Conservation (phyloP, 2,329 filamentous ascomycete genomes). For the Xylogone sp. region DNA sequence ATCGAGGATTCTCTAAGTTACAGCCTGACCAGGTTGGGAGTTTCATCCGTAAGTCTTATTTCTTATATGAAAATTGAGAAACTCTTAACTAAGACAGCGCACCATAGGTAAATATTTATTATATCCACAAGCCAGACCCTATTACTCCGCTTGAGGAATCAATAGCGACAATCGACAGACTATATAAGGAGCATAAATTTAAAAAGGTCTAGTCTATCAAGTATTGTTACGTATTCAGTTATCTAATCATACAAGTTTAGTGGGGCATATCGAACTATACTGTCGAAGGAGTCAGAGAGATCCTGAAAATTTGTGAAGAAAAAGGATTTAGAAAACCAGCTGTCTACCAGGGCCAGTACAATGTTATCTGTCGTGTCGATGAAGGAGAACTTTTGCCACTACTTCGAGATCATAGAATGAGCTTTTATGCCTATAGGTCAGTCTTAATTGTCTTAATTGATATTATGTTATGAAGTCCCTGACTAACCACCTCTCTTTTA, state of each 20-base stretch:
- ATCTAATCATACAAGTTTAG: too few species aligned
- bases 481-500: neutral
- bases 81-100: too few species aligned
- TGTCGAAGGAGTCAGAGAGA: constrained; percentile 78
- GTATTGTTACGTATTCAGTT: too few species aligned
- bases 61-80: too few species aligned
- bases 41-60: too few species aligned
- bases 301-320: constrained; percentile 71
- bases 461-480: neutral
- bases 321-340: constrained; percentile 75
- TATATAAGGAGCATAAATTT: constrained; percentile 80
- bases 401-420: constrained; percentile 69
- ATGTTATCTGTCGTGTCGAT: constrained; percentile 69
- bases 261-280: constrained; percentile 83
- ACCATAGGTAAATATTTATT: constrained; percentile 28
- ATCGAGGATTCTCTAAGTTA: too few species aligned
- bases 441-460: neutral
- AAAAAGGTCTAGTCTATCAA: too few species aligned
- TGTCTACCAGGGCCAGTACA: constrained; percentile 85
- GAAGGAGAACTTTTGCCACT: constrained; percentile 69
- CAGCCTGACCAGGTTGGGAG: too few species aligned
- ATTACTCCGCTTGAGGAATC: constrained; percentile 72
- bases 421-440: constrained; percentile 70
- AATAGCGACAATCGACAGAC: constrained; percentile 66
- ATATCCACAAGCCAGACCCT: constrained; percentile 65